Percentiles rank a stretch among this genome's conserved stretches.
Conservation (phyloP, 441 rosid species). For the Populus hybrid region DNA sequence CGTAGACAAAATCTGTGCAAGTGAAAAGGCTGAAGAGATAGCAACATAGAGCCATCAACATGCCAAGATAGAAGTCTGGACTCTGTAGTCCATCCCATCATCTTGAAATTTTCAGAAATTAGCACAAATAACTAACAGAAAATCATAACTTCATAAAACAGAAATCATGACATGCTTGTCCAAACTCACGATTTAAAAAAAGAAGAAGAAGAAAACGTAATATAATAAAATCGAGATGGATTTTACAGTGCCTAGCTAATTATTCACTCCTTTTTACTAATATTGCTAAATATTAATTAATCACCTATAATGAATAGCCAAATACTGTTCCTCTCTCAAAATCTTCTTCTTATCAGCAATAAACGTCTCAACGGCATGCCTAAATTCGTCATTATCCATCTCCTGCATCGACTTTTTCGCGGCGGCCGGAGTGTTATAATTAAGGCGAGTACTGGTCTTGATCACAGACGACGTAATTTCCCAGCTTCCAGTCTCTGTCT, state of each 20-base stretch:
- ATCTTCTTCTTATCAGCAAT: constrained; percentile 34
- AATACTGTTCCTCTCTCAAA: constrained; percentile 25
- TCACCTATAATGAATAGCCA: neutral
- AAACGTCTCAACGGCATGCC: constrained; percentile 39
- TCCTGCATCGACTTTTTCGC: constrained; percentile 39
- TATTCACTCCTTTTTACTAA: neutral
- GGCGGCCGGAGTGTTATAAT: neutral
- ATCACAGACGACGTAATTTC: constrained; percentile 1
- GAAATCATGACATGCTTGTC: neutral
- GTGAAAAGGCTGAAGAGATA: neutral
- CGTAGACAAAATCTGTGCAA: neutral
- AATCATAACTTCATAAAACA: neutral
- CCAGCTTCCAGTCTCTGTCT: constrained; percentile 30
- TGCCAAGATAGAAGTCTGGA: neutral
- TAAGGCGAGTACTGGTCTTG: neutral
- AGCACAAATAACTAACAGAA: too few relatives aligned
- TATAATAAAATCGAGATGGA: neutral
- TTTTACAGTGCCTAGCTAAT: neutral
- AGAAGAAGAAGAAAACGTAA: neutral
- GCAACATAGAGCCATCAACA: neutral
- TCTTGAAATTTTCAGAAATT: neutral
- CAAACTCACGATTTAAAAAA: neutral
- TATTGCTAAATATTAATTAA: neutral
- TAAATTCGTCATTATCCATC: constrained; percentile 51
- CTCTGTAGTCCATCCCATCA: too few relatives aligned